These are phyloP conservation scores for Candida argentea DNA, from an alignment of 805 yeast genomes.

Conservation along the genomic window DNA sequence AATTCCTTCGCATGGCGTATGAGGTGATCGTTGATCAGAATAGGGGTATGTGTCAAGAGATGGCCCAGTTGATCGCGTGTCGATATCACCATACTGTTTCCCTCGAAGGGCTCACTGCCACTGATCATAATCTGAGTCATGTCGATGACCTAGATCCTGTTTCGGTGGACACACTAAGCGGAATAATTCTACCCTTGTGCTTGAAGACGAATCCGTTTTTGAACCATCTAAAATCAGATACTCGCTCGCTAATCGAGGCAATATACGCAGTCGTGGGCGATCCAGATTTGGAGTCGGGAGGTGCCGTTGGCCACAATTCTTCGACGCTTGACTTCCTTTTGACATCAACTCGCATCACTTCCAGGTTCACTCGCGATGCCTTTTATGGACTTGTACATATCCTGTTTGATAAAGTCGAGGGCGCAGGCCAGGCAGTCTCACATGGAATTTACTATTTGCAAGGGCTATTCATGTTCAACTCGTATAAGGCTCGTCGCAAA, in stretches of 20 bases:
- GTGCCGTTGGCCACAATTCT: conserved; percentile 36
- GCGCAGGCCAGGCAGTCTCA: conserved; percentile 24
- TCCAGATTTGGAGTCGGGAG: conserved; percentile 38
- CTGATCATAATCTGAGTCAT: conserved; percentile 47
- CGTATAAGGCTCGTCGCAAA: conserved; percentile 62
- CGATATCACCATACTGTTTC: conserved; percentile 59
- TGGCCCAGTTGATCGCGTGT: conserved; percentile 73
- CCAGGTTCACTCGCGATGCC: conserved; percentile 36
- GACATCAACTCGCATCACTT: conserved; percentile 31
- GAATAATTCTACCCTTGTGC: conserved; percentile 46
- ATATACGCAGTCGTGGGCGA: conserved; percentile 65
- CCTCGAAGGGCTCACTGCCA: conserved; percentile 50
- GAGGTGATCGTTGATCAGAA: conserved; percentile 36
- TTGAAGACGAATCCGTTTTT: conserved; percentile 50
- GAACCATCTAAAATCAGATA: conserved; percentile 53
- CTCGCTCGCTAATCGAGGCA: conserved; percentile 62
- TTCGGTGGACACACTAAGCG: conserved; percentile 28
- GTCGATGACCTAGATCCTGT: conserved; percentile 16
- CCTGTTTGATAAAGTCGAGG: conserved; percentile 12
- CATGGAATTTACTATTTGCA: conserved; percentile 61
- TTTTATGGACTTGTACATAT: conserved; percentile 38
- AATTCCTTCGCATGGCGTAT: conserved; percentile 53
- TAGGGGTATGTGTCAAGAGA: conserved; percentile 46
- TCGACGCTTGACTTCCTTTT: conserved; percentile 37
- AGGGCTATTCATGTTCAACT: conserved; percentile 57